phyloP scores from a whole-genome alignment of 2,329 filamentous ascomycete species.

The Juglanconis juglandina region DNA sequence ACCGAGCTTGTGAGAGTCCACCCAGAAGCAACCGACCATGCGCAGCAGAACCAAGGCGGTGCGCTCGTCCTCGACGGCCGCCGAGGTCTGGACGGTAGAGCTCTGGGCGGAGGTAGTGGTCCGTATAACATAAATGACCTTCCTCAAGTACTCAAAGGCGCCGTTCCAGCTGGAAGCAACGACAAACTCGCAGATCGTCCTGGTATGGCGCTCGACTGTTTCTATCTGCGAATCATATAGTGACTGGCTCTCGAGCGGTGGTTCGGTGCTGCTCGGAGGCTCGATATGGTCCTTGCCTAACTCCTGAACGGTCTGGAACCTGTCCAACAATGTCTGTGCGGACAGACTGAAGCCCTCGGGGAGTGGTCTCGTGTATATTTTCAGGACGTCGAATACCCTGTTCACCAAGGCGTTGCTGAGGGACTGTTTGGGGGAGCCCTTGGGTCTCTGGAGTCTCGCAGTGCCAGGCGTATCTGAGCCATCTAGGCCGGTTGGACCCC shows the following conservation, averaged over 20 bases:
- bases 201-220: constrained; percentile 53
- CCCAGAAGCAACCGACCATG: constrained; percentile 61
- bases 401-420: constrained; percentile 50
- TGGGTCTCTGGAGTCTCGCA: constrained; percentile 21
- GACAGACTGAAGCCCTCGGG: constrained; percentile 56
- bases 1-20: constrained; percentile 59
- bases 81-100: constrained; percentile 33
- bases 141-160: constrained; percentile 57
- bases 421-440: constrained; percentile 31
- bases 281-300: constrained; percentile 30
- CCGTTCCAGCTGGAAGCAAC: constrained; percentile 62
- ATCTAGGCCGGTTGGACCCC: constrained; percentile 18
- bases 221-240: constrained; percentile 34
- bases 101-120: constrained; percentile 39
- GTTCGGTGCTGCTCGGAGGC: constrained; percentile 30
- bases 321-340: constrained; percentile 55
- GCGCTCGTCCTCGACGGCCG: constrained; percentile 48
- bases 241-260: constrained; percentile 31
- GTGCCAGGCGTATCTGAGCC: not conserved
- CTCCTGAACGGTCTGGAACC: constrained; percentile 37
- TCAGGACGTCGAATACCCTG: constrained; percentile 54
- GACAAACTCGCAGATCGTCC: constrained; percentile 59
- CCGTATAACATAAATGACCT: constrained; percentile 49
- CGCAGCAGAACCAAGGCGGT: constrained; percentile 53
- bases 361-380: constrained; percentile 55